Evolutionary conservation across 192 early-diverging fungal genomes (phyloP).

Genomic region (Podila minutissima): DNA sequence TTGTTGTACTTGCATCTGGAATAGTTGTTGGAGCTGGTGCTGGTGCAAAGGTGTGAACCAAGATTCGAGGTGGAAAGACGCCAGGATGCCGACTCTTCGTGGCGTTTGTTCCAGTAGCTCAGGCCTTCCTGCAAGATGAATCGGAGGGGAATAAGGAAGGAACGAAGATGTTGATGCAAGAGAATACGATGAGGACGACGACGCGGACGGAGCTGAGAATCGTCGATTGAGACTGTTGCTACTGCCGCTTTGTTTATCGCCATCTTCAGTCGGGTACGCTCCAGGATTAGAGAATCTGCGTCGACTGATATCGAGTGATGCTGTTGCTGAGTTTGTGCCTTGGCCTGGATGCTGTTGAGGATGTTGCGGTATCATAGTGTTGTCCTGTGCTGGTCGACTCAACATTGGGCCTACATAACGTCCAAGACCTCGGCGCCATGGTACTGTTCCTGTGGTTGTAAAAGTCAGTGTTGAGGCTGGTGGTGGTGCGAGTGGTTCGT

Average conservation of each 20-base stretch:
- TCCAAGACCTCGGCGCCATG: conserved; percentile 15
- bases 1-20: conserved; percentile 29
- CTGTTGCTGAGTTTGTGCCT: neutral
- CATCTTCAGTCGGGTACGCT: too few relatives aligned
- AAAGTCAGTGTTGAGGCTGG: neutral
- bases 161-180: conserved; percentile 3
- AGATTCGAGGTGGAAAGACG: conserved; percentile 7
- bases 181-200: conserved; percentile 8
- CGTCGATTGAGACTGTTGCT: too few relatives aligned
- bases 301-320: too few relatives aligned
- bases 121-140: conserved; percentile 6
- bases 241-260: too few relatives aligned
- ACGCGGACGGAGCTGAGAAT: neutral
- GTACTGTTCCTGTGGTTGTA: neutral
- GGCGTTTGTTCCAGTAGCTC: conserved; percentile 24
- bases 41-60: conserved; percentile 49
- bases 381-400: neutral
- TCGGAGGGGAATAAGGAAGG: conserved; percentile 2
- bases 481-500: neutral
- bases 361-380: neutral
- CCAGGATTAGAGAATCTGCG: too few relatives aligned
- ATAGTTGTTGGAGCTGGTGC: conserved; percentile 27
- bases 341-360: conserved; percentile 18
- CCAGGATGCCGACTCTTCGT: conserved; percentile 12
- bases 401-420: conserved; percentile 22